Evolutionary conservation across 192 early-diverging fungal species (phyloP), one percentile per base, ranked within the genome.

Genomic region (Backusella psychrophila): DNA sequence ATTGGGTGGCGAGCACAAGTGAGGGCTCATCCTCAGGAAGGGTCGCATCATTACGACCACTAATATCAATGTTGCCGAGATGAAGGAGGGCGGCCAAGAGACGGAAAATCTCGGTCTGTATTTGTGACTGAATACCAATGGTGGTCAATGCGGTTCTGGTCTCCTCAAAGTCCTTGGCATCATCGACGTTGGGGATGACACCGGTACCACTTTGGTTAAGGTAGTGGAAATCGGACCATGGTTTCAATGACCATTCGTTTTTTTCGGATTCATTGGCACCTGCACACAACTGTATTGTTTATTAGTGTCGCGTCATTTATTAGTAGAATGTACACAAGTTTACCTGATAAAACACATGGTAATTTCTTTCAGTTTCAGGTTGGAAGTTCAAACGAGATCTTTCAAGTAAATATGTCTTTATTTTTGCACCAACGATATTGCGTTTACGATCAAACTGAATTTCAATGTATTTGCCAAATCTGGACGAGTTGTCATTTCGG

Each of bases 401-500:
- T 84, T 99, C 98, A 68, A 99, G 82, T n/a, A 99, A 85, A 76
- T 99, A 99, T 1, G 97, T 99, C 49, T 97, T 90, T 79, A 98
- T 97, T 63, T 88, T 93, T 2, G 98, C 98, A 41, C 96, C 97
- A 75, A 94, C 92, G 83, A 99, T 99, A 56, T 93, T 90, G 69
- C 85, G 89, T 33, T 88, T 77, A 71, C 89, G 91, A 78, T 93
- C 91, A 85, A 99, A 99, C 78, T 95, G 86, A 76, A 99, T 97
- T 78, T 98, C 96, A 75, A 97, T 94, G 87, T 98, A 99, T 87
- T 99, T 99, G 70, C 98, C 98, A 81, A 99, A 99, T 19, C 98
- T 92, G 70, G 97, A 98, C 66, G 88, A 91, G 86, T 99, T 99
- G 87, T 99, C 98, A 86, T 99, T 99, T 78, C 98, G 87, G 8